These are phyloP conservation scores for Ustilago trichophora DNA, from an alignment of 1,284 basidiomycete genomes.

Conservation along the genomic window DNA sequence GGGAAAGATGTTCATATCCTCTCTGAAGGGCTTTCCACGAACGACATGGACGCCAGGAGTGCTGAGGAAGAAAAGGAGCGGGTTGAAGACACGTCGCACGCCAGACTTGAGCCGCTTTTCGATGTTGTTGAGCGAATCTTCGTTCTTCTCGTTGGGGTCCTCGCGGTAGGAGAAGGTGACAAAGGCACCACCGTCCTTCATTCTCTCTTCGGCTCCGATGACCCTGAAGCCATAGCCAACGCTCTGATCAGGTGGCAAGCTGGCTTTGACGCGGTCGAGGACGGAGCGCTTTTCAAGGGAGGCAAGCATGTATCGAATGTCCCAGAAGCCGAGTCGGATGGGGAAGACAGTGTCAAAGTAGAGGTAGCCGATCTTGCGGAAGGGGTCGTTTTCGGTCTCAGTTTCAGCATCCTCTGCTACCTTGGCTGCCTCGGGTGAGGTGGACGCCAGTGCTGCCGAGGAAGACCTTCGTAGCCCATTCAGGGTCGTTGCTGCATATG, in stretches of 20 bases:
- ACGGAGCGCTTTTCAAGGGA: slow-evolving; percentile 39
- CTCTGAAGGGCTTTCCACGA: slow-evolving; percentile 55
- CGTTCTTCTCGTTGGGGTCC: slow-evolving; percentile 36
- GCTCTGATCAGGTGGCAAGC: slow-evolving; percentile 39
- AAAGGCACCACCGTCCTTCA: slow-evolving; percentile 60
- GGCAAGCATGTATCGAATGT: slow-evolving; percentile 49
- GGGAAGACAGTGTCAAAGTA: slow-evolving; percentile 63
- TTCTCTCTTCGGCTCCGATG: slow-evolving; percentile 50
- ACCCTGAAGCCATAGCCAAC: slow-evolving; percentile 60
- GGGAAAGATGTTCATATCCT: slow-evolving; percentile 61
- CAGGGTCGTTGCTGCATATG: neutral
- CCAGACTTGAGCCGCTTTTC: slow-evolving; percentile 45
- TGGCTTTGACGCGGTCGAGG: slow-evolving; percentile 44
- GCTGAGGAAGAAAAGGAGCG: slow-evolving; percentile 42
- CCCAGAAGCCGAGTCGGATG: slow-evolving; percentile 57
- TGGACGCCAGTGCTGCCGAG: slow-evolving; percentile 37
- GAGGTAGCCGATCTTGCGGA: slow-evolving; percentile 50
- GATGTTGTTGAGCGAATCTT: slow-evolving; percentile 47
- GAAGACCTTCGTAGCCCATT: slow-evolving; percentile 20
- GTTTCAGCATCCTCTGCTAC: slow-evolving; percentile 43
- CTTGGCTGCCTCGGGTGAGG: slow-evolving; percentile 42
- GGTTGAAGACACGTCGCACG: slow-evolving; percentile 45
- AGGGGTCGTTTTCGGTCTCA: slow-evolving; percentile 43
- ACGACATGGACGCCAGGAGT: slow-evolving; percentile 57
- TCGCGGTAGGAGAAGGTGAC: slow-evolving; percentile 45